Percentiles rank a stretch among this genome's conserved stretches.
Conservation (phyloP, 2,329 filamentous ascomycete genomes). For the Colletotrichum sublineola region DNA sequence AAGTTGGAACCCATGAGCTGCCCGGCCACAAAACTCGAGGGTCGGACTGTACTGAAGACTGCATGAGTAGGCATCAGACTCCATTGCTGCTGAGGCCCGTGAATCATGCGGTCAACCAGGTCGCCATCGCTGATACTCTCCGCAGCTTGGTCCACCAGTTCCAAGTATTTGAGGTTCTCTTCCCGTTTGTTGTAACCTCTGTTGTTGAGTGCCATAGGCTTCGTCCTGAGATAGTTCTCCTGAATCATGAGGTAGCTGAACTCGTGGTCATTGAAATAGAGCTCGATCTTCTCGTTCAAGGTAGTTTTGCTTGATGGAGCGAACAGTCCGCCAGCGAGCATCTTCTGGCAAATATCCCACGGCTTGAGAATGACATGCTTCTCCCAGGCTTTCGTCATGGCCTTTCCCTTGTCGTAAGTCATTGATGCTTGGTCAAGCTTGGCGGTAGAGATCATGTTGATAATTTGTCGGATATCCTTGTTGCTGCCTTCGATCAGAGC, state of each 20-base stretch:
- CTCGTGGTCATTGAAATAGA: slow-evolving; percentile 99
- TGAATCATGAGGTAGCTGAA: slow-evolving; percentile 98
- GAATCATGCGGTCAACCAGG: slow-evolving; percentile 96
- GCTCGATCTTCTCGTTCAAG: slow-evolving; percentile 96
- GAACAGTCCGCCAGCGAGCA: slow-evolving; percentile 90
- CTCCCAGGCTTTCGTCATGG: slow-evolving; percentile 98
- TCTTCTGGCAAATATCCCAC: slow-evolving; percentile 97
- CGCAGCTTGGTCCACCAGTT: slow-evolving; percentile 88
- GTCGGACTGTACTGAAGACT: slow-evolving; percentile 93
- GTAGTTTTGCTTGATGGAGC: slow-evolving; percentile 85
- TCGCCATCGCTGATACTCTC: slow-evolving; percentile 98
- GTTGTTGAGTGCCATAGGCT: slow-evolving; percentile 74
- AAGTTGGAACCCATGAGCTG: slow-evolving; percentile 82
- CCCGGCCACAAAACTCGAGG: slow-evolving; percentile 88
- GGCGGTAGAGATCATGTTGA: slow-evolving; percentile 97
- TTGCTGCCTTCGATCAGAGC: slow-evolving; percentile 95
- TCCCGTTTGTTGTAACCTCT: slow-evolving; percentile 74
- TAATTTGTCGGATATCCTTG: slow-evolving; percentile 96
- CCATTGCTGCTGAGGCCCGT: slow-evolving; percentile 98
- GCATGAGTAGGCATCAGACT: slow-evolving; percentile 97
- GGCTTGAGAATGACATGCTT: slow-evolving; percentile 97
- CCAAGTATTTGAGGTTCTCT: slow-evolving; percentile 83
- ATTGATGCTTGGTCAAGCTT: slow-evolving; percentile 88
- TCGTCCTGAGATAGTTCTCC: slow-evolving; percentile 93
- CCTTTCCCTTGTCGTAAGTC: slow-evolving; percentile 87